Base-by-base conservation (phyloP, 1,284 basidiomycete species). In the Waitea zeae region DNA sequence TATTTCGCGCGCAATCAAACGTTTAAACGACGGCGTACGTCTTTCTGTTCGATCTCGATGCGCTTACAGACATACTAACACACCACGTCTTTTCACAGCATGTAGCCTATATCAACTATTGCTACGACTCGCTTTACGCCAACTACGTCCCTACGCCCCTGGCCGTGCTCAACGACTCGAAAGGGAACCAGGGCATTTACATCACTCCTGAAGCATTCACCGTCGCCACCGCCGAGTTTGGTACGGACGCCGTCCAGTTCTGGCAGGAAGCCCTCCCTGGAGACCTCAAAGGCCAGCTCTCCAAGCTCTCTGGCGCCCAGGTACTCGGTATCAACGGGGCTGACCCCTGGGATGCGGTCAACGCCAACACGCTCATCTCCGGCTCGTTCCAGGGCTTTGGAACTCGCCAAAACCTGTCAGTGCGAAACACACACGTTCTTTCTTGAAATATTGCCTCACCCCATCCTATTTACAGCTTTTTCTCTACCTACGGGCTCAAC, bases 181-280 rank as follows among this genome's bases (percentile, higher is more conserved):
- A 61, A 35, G 64, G 64, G 3, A 44, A 48, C 17, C 67, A 73
- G 48, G 44, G 52, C 33, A 58, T 72, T 4, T 55, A 70, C 43
- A 67, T 74, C 37, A 66, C 68, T 3, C 67, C 69, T 9, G 69
- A 70, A 44, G 70, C 70, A 4, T 72, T 66, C 43, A 46, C 50
- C 1, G 61, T 75, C 5, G 59, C 67, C 0, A 60, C 60, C 5
- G 57, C 54, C 7, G 67, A 70, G 46, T 73, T 75, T 38, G 22
- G 22, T n/a, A 51, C 54, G 14, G 63, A 66, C 35, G 61, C 67
- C 38, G 56, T 72, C 26, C 47, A 58, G 15, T 58, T 67, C 37
- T 72, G 69, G 68, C 63, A 71, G 44, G 50, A 65, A 38, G 56
- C 61, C 4, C 56, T 72, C n/a, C 64, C 66, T 1, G 58, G 52